Base-by-base conservation (phyloP, 306 rosid genomes). In the Acacia acuminata region DNA sequence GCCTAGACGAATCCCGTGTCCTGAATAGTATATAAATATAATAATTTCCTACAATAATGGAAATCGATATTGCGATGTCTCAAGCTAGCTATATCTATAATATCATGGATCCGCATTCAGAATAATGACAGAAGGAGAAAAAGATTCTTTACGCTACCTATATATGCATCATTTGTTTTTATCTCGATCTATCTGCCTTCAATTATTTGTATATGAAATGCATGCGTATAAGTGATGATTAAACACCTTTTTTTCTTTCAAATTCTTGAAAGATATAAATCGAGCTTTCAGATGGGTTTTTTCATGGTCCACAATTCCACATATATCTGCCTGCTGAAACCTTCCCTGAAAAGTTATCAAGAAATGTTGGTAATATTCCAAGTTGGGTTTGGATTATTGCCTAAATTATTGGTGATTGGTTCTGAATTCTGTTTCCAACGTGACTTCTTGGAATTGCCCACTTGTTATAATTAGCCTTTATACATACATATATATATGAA, bases 1-100 rank as follows among this genome's bases (percentile, higher is more conserved):
- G 81, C 84, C 43, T 19, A 9, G 53, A 67, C 24, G 44, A 55
- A 75, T 42, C 71, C 17, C 63, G 22, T 68, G 48, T 44, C 71
- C 8, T 16, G 9, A 14, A 14, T 48, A 48, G 40, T 48, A 48
- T 3, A 51, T 17, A 42, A 0, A 58, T 56, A 56, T 56, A 56
- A 20, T 24, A n/a, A 56, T 24, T 60, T 24, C 25, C 66, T 10
- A 22, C 66, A 60, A 22, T 38, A n/a, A 77, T 44, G 72, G 77
- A 55, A 68, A 43, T 56, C 58, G 1, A 27, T 27, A 27, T 27
- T 1, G 77, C 27, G 40, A 71, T 68, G 44, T 73, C 63, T 63
- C 10, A 63, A 34, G 19, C 42, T 38, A 38, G 40, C 40, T 38
- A 5, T 5, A 38, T 38, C 8, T 38, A 6, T 38, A 38, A 38